Evolutionary conservation across 139 green algal species (phyloP).

Genomic region (Microglena sp.): DNA sequence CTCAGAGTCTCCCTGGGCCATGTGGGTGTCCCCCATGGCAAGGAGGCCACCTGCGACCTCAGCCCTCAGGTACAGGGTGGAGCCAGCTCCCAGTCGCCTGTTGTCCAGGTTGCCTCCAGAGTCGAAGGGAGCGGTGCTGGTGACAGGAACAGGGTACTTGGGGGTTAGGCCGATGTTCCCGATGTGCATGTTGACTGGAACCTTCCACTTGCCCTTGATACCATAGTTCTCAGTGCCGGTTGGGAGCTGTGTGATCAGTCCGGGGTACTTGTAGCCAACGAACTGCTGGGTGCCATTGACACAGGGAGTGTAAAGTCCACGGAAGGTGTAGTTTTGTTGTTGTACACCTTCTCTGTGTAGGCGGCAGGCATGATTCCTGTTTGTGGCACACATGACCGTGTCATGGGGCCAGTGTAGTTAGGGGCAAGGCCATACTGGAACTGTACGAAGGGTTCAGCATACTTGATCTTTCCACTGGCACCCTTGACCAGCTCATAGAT

Average conservation of each 20-base stretch:
- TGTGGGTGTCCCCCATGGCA: conserved; percentile 55
- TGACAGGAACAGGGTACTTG: conserved; percentile 20
- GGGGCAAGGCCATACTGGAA: neutral
- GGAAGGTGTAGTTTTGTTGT: neutral
- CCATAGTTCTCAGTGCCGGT: conserved; percentile 49
- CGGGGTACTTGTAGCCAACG: conserved; percentile 39
- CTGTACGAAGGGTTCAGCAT: neutral
- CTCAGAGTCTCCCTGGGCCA: conserved; percentile 49
- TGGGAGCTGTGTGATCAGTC: conserved; percentile 44
- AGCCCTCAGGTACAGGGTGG: conserved; percentile 56
- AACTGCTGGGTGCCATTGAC: conserved; percentile 33
- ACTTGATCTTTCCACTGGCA: neutral
- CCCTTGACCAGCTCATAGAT: neutral
- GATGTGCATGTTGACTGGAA: conserved; percentile 55
- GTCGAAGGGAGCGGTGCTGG: conserved; percentile 34
- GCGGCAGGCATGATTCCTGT: neutral
- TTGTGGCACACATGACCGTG: neutral
- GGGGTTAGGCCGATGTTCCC: conserved; percentile 53
- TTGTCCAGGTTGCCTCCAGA: conserved; percentile 60
- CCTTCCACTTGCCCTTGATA: conserved; percentile 46
- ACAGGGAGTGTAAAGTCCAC: conserved; percentile 15
- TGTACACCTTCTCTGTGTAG: too few species aligned
- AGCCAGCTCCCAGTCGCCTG: conserved; percentile 39
- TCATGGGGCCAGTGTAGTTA: neutral
- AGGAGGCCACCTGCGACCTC: conserved; percentile 46